A percentile compares a stretch with the other conserved stretches of the same genome.
Conservation (phyloP, 768 basidiomycete species). For the Lactifluus pinguis region DNA sequence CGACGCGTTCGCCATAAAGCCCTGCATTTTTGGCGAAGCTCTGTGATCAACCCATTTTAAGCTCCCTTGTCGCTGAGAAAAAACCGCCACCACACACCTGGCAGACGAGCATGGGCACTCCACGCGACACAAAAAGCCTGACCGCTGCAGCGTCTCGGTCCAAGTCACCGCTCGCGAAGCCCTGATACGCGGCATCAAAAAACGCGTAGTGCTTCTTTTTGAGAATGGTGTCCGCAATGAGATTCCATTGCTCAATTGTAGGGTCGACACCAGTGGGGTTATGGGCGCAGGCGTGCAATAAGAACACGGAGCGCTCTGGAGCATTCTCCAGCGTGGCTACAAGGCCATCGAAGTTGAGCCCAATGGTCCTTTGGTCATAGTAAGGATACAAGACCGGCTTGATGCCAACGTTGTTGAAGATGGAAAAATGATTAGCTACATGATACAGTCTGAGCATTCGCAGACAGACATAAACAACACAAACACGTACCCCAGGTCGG, state of each 20-base stretch:
- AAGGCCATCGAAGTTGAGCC: conserved; percentile 71
- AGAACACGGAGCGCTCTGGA: conserved; percentile 70
- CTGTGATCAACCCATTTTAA: conserved; percentile 31
- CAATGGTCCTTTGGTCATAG: conserved; percentile 85
- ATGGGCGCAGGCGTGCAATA: conserved; percentile 92
- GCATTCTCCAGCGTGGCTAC: conserved; percentile 51
- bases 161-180: conserved; percentile 89
- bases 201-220: conserved; percentile 77
- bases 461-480: neutral
- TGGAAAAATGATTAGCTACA: conserved; percentile 82
- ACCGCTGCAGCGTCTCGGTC: conserved; percentile 91
- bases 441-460: neutral
- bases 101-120: conserved; percentile 76
- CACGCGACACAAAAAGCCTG: conserved; percentile 69
- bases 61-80: neutral
- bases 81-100: conserved; percentile 44
- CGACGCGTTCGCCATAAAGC: conserved; percentile 89
- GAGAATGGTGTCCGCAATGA: conserved; percentile 63
- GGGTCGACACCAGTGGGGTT: conserved; percentile 97
- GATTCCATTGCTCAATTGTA: conserved; percentile 76
- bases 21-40: conserved; percentile 98
- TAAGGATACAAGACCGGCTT: conserved; percentile 86
- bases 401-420: conserved; percentile 87
- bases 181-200: conserved; percentile 96
- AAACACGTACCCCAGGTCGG: conserved; percentile 83